A percentile compares a stretch with the other conserved stretches of the same genome.
phyloP scores from a whole-genome alignment of 225 moss, liverwort and hornwort species.

The Polytrichum formosum region DNA sequence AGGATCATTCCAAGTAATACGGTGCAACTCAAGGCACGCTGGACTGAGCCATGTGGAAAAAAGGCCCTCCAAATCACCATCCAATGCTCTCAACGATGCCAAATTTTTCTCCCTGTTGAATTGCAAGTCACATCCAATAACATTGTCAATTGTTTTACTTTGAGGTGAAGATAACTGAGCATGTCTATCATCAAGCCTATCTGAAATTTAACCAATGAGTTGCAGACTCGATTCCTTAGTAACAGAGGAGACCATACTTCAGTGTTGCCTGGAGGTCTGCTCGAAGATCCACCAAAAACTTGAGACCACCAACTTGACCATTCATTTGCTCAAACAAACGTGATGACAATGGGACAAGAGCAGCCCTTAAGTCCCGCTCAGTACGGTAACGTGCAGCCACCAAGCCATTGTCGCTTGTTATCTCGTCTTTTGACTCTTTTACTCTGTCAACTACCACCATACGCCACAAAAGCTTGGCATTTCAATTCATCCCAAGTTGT shows the following conservation, averaged over 20 bases:
- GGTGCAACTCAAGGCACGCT: constrained; percentile 87
- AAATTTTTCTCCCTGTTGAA: constrained; percentile 67
- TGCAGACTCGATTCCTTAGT: background rate
- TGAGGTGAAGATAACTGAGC: too few relatives aligned
- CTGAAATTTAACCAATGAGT: too few relatives aligned
- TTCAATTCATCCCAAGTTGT: background rate
- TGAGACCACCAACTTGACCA: constrained; percentile 89
- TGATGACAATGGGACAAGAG: constrained; percentile 83
- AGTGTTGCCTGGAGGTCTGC: constrained; percentile 72
- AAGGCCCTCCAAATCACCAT: constrained; percentile 79
- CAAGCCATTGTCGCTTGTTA: constrained; percentile 29
- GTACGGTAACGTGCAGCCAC: constrained; percentile 76
- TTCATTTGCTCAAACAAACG: constrained; percentile 95
- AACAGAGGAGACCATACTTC: constrained; percentile 37
- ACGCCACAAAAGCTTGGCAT: constrained; percentile 11
- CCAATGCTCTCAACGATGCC: constrained; percentile 80
- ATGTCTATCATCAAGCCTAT: too few relatives aligned
- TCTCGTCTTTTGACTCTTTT: constrained; percentile 41
- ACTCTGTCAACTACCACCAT: constrained; percentile 34
- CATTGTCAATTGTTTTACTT: background rate
- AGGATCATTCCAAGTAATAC: constrained; percentile 84
- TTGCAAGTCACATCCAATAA: constrained; percentile 13
- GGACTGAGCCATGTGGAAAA: constrained; percentile 94
- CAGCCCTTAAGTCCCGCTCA: constrained; percentile 78
- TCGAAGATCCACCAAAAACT: constrained; percentile 94